Conservation (phyloP, 257 asterid species). For the Nicotiana noctiflora region DNA sequence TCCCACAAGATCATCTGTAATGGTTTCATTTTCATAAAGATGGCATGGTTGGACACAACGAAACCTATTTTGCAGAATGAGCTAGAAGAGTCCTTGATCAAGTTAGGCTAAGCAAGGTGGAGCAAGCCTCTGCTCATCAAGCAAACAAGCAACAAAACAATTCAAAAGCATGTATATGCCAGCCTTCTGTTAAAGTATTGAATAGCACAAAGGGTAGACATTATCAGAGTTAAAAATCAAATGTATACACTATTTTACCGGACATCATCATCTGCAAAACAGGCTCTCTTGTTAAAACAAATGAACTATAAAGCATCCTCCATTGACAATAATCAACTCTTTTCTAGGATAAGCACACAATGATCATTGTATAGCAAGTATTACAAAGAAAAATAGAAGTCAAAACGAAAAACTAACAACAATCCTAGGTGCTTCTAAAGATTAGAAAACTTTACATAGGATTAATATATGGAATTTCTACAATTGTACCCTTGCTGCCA, state of each 20-base stretch:
- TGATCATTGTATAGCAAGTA: not conserved
- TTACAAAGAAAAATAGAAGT: not conserved
- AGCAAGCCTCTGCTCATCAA: slow-evolving; percentile 7
- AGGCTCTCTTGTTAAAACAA: not conserved
- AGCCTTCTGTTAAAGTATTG: not conserved
- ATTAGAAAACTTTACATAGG: not conserved
- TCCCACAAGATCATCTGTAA: slow-evolving; percentile 11
- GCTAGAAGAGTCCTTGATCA: slow-evolving; percentile 22
- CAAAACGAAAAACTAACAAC: not conserved
- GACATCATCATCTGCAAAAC: not conserved
- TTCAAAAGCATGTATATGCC: slow-evolving; percentile 14
- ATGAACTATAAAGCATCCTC: not conserved
- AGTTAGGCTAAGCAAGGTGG: slow-evolving; percentile 17
- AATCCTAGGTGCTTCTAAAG: not conserved
- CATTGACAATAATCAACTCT: not conserved
- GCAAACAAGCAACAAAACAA: not conserved
- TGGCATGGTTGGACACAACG: slow-evolving; percentile 30
- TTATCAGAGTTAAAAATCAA: not conserved
- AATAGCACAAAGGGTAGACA: not conserved
- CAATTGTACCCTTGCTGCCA: not conserved
- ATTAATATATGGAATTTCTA: not conserved
- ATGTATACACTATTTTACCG: not conserved
- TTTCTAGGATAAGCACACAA: not conserved
- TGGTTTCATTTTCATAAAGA: slow-evolving; percentile 29
- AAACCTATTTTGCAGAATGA: slow-evolving; percentile 31